Evolutionary conservation across 306 rosid species (phyloP), one percentile per base, ranked within the genome.

Genomic region (Erythrophleum fordii): DNA sequence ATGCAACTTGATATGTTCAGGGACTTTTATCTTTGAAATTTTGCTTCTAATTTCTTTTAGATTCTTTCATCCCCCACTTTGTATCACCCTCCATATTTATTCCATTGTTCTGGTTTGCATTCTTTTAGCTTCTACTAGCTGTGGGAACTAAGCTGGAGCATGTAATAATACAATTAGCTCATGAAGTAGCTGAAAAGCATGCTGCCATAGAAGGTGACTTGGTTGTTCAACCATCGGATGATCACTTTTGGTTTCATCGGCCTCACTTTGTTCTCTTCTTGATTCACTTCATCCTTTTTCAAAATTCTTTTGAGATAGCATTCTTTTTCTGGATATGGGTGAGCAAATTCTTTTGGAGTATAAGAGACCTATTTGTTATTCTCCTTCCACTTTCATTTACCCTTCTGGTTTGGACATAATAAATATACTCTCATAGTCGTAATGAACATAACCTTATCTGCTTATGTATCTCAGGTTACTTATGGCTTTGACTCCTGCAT

Each of bases 261-360:
- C 98, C 98, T 29, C 86, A 37, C 13, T 6, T 94, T 23, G 84
- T 94, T 71, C 97, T 94, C 83, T 88, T 89, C 86, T 86, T 94
- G 88, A 91, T 94, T 71, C 98, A 92, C 83, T 86, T 94, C 45
- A 94, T 91, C 83, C 98, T 94, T 87, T 94, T 94, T 85, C 98
- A 94, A 86, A 94, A 94, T 73, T 87, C 98, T 69, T 94, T 94
- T 29, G 98, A 94, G 92, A 92, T 94, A 56, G 97, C 94, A 18
- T 91, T 92, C 70, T 94, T 94, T 79, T 90, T 94, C 89, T 94
- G 98, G 98, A 94, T 91, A 76, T 91, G 85, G 98, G 98, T 94
- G 85, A 83, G 92, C 56, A 76, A 81, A 35, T 75, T 81, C 58
- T 46, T 77, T 53, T 12, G 76, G 51, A 72, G 73, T 5, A 34